Evolutionary conservation across 441 rosid species (phyloP).

Genomic region (Omphalea diandra): DNA sequence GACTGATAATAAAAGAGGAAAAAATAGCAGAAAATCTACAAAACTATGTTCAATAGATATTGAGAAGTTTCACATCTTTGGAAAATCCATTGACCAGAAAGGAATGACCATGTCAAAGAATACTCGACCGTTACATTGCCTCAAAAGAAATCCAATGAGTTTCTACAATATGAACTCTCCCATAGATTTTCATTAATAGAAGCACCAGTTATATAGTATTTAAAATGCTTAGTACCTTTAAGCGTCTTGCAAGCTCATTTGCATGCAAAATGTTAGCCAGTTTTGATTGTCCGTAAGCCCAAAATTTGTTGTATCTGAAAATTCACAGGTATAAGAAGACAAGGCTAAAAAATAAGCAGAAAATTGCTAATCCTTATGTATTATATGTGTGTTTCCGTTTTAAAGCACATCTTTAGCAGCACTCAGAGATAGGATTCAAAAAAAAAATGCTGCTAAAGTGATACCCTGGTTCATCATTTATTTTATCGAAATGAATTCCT

Average conservation of each 20-base stretch:
- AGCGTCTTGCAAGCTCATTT: slow-evolving; percentile 33
- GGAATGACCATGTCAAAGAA: neutral
- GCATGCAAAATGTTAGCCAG: slow-evolving; percentile 35
- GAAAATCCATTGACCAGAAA: neutral
- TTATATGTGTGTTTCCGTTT: too few relatives aligned
- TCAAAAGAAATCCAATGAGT: too few relatives aligned
- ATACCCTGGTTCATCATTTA: neutral
- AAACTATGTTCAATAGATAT: neutral
- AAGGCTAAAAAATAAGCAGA: neutral
- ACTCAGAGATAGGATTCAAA: neutral
- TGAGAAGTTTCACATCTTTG: neutral
- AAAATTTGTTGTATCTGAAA: slow-evolving; percentile 23
- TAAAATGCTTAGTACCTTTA: slow-evolving; percentile 25
- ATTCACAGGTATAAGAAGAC: neutral
- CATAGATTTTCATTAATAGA: too few relatives aligned
- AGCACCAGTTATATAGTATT: neutral
- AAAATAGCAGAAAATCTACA: neutral
- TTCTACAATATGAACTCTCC: too few relatives aligned
- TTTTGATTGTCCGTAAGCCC: slow-evolving; percentile 43
- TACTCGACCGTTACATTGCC: neutral
- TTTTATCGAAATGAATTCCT: neutral
- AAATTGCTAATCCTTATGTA: neutral
- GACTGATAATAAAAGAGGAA: too few relatives aligned
- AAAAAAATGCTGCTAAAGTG: neutral
- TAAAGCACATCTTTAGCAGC: neutral